Evolutionary conservation across 2,329 filamentous ascomycete species (phyloP), one percentile per base, ranked within the genome.

Genomic region (Dichotomopilus funicola): DNA sequence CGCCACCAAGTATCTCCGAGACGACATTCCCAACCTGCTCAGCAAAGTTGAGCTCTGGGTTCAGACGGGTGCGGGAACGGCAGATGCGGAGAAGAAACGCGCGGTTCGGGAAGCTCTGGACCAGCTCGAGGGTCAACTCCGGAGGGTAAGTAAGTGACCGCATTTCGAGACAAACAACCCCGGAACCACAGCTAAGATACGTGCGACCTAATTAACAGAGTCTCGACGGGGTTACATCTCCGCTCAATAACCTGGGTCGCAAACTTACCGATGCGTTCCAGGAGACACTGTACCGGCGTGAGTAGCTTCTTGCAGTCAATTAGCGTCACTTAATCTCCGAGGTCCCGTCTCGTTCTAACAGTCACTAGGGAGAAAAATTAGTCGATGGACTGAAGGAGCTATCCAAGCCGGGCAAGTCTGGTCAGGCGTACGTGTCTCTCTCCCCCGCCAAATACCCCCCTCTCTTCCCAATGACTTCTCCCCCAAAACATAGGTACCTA

Each of bases 1-100:
- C 4, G 71, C 71, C 0, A 68, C 31, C 5, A 61, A 63, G 6
- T 78, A 73, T 51, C 72, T 78, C 49, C 59, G 64, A 1, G 64
- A 74, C 33, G 64, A 73, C 11, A 70, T 78, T 10, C 72, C 73
- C 0, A 70, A 68, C 0, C 62, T 78, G 2, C 59, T 78, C 1
- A 69, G 67, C 13, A 68, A 72, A 1, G 55, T 75, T 1, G 64
- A 70, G 5, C 66, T 78, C 0, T 79, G 75, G 76, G 67, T 77
- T 1, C 65, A 73, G 50, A 71, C 73, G 31, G 75, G 74, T 0
- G 68, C 71, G 0, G 69, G 71, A 1, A 71, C 63, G 35, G 62
- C 66, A 19, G 66, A 61, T 46, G 70, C 69, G 0, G 73, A 77
- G 58, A 63, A 64, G 10, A 75, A 70, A 47, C 62, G 63, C 35